Evolutionary conservation across 805 yeast genomes (phyloP), one percentile per base, ranked within the genome.

Genomic region (Lipomyces mesembrius): DNA sequence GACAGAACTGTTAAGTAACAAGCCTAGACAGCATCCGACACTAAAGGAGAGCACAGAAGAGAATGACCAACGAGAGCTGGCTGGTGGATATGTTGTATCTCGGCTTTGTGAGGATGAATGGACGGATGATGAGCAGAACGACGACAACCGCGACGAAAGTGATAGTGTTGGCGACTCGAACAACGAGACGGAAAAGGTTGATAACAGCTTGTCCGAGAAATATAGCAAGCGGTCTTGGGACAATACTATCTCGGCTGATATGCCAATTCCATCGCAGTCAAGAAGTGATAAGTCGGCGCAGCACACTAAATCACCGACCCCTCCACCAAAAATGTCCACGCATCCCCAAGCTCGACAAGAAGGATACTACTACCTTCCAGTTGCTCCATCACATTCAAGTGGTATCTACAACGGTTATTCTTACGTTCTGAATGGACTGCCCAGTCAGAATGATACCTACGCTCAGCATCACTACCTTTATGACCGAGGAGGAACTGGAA

Each of bases 1-100:
- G 34, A 55, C 56, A 3, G 63, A 62, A 39, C 56, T 22, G 52
- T 2, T 62, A 2, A 29, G 34, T 17, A 37, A 52, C 2, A 27
- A 46, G 46, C 9, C 12, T 12, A 17, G 6, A 27, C 35, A 8
- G 32, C 6, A 2, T 9, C 52, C 55, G n/a, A 53, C 37, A 7
- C 12, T 34, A 14, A 39, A 25, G 2, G 57, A 56, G 43, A 56
- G 61, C 12, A 53, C 25, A 2, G 39, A 49, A 25, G 55, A 60
- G 46, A 22, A 7, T 2, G 63, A 59, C n/a, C 34, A 9, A 14
- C 57, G 57, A 14, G 57, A 43, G 17, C 22, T 55, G 25, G 12
- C 11, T 34, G 35, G 22, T 32, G 62, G 25, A 29, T 49, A 55
- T 46, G 27, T 32, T 8, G 43, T 27, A 9, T 56, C 43, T 25